Evolutionary conservation across 495 filamentous ascomycete genomes (phyloP).

Genomic region (Daldinia decipiens): DNA sequence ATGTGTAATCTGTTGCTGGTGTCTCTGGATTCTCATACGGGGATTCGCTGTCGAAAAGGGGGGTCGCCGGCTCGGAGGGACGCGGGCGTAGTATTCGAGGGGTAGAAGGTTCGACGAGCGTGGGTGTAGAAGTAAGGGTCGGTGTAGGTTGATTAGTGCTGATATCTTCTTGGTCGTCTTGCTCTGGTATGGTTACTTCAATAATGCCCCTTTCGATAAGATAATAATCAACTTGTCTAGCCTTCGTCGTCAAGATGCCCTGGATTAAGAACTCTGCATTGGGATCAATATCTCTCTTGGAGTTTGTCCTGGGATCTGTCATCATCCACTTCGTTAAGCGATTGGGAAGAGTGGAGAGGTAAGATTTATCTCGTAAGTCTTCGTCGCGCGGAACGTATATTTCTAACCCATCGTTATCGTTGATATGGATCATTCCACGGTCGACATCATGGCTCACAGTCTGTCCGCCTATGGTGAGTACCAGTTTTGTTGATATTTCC

Average conservation of each 20-base stretch:
- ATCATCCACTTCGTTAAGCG: conserved; percentile 51
- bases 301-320: conserved; percentile 44
- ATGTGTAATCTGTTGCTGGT: conserved; percentile 8
- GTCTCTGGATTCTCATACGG: background rate
- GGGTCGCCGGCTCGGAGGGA: conserved; percentile 7
- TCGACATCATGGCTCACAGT: conserved; percentile 30
- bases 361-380: conserved; percentile 49
- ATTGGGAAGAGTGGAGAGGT: conserved; percentile 46
- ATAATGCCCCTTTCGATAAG: conserved; percentile 26
- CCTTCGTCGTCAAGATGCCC: conserved; percentile 20
- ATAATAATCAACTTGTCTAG: conserved; percentile 32
- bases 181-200: conserved; percentile 23
- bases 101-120: conserved; percentile 16
- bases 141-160: background rate
- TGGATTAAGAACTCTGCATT: background rate
- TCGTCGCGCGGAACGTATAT: conserved; percentile 55
- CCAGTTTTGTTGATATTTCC: conserved; percentile 46
- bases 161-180: conserved; percentile 7
- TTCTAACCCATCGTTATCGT: conserved; percentile 42
- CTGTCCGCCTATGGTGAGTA: conserved; percentile 43
- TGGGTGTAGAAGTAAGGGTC: conserved; percentile 16
- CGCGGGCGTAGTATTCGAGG: conserved; percentile 8
- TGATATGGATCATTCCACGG: conserved; percentile 48
- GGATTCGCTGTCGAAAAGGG: conserved; percentile 7
- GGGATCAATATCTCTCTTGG: conserved; percentile 5